Evolutionary conservation across 1,284 basidiomycete species (phyloP).

Genomic region (Uromyces viciae-fabae): DNA sequence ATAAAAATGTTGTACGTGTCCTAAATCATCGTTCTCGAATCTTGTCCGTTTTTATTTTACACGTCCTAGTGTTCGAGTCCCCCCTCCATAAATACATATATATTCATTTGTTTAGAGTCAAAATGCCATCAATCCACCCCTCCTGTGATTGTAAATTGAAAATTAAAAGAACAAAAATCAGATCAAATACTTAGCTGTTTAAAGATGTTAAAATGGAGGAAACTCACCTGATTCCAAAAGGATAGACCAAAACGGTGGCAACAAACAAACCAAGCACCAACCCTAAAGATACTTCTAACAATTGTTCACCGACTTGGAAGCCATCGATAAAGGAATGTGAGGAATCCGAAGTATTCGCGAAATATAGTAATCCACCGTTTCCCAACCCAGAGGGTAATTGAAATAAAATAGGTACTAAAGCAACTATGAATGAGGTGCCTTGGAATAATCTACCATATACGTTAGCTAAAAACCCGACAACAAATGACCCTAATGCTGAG

Average conservation of each 20-base stretch:
- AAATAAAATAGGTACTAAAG: conserved; percentile 60
- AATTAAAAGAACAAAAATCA: conserved; percentile 15
- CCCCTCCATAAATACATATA: too few relatives aligned
- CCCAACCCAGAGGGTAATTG: conserved; percentile 29
- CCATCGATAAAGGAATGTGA: conserved; percentile 29
- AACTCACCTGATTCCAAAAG: conserved; percentile 53
- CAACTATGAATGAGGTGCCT: conserved; percentile 71
- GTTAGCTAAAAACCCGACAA: conserved; percentile 77
- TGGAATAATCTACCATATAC: conserved; percentile 74
- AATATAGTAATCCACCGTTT: conserved; percentile 30
- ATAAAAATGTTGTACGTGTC: too few relatives aligned
- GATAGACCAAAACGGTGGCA: conserved; percentile 58
- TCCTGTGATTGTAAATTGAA: conserved; percentile 47
- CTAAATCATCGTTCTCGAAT: too few relatives aligned
- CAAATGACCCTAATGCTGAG: conserved; percentile 64
- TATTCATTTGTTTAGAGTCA: too few relatives aligned
- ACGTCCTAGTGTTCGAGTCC: too few relatives aligned
- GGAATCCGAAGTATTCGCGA: conserved; percentile 23
- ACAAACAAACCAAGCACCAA: conserved; percentile 69
- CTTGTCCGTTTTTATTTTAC: too few relatives aligned
- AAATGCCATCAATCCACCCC: conserved; percentile 46
- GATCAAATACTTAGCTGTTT: background rate
- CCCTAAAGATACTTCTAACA: conserved; percentile 67
- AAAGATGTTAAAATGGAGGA: background rate
- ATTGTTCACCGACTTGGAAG: conserved; percentile 35